Conservation (phyloP, 163 green algal genomes). For the Coccomyxa subellipsoidea region DNA sequence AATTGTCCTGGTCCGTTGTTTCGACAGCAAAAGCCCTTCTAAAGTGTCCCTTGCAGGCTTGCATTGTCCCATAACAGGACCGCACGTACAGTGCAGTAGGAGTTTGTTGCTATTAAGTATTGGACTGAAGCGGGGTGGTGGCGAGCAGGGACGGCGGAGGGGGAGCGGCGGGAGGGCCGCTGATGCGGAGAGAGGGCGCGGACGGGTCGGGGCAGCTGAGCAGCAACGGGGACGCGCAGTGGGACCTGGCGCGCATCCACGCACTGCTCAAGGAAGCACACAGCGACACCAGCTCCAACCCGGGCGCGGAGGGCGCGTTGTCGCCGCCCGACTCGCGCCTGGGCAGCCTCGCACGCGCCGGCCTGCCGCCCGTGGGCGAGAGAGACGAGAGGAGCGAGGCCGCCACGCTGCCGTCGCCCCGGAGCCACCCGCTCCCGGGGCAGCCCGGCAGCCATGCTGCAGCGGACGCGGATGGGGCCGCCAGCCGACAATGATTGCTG, state of each 20-base stretch:
- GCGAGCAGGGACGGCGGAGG: background rate
- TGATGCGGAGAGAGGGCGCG: background rate
- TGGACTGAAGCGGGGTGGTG: too few species aligned
- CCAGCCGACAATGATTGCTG: background rate
- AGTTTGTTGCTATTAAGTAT: too few species aligned
- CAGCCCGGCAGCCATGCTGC: background rate
- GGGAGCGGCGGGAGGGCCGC: background rate
- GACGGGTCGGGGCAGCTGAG: conserved; percentile 1
- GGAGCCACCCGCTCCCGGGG: background rate
- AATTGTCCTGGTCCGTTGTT: too few species aligned
- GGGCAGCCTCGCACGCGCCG: background rate
- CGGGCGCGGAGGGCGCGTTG: background rate
- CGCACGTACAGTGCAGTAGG: too few species aligned
- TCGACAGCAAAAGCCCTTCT: too few species aligned
- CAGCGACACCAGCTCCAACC: conserved; percentile 7
- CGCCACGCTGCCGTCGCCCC: too few species aligned
- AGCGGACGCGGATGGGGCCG: background rate
- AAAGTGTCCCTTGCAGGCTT: too few species aligned
- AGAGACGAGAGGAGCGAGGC: background rate
- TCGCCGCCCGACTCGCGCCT: background rate
- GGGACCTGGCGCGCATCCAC: background rate
- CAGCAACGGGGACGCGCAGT: background rate
- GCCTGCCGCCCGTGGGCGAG: background rate
- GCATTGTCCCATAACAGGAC: too few species aligned
- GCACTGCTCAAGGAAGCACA: background rate